Percentiles rank a stretch among this genome's conserved stretches.
phyloP scores from a whole-genome alignment of 208 protist genomes.

The Leishmania aethiopica region DNA sequence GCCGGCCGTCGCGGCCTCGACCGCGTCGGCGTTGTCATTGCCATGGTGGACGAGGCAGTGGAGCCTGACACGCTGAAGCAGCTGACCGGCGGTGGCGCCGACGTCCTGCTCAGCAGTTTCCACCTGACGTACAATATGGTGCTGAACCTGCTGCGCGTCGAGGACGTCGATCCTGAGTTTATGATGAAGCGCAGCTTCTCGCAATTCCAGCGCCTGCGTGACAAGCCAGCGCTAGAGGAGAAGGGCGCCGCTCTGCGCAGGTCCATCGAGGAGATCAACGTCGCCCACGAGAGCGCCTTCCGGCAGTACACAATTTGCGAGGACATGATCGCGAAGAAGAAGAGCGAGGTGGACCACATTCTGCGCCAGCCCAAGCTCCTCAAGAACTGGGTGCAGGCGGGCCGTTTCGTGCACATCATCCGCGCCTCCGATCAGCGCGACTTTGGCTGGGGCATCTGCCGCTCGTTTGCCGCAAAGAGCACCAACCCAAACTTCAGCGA shows the following conservation, averaged over 20 bases:
- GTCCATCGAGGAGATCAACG: conserved; percentile 63
- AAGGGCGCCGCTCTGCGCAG: conserved; percentile 56
- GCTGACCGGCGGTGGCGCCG: conserved; percentile 93
- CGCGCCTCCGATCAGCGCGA: conserved; percentile 59
- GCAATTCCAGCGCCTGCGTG: conserved; percentile 96
- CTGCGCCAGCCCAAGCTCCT: conserved; percentile 90
- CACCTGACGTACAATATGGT: conserved; percentile 99
- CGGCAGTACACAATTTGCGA: conserved; percentile 88
- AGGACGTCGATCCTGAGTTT: conserved; percentile 97
- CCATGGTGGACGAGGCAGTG: conserved; percentile 98
- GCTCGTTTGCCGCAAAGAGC: conserved; percentile 66
- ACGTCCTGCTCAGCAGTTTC: conserved; percentile 96
- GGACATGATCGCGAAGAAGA: conserved; percentile 73
- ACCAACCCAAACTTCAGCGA: conserved; percentile 54
- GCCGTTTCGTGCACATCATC: conserved; percentile 92
- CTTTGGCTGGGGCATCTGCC: conserved; percentile 92
- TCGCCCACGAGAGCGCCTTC: conserved; percentile 82
- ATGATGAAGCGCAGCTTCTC: conserved; percentile 98
- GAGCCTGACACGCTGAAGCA: conserved; percentile 95
- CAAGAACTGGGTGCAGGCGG: conserved; percentile 95
- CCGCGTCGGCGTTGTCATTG: conserved; percentile 97
- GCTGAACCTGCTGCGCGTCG: conserved; percentile 98
- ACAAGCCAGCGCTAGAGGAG: conserved; percentile 85
- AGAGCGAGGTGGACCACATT: conserved; percentile 60
- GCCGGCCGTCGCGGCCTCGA: conserved; percentile 99